Conservation (phyloP, 768 basidiomycete species). For the Mycena maculata region DNA sequence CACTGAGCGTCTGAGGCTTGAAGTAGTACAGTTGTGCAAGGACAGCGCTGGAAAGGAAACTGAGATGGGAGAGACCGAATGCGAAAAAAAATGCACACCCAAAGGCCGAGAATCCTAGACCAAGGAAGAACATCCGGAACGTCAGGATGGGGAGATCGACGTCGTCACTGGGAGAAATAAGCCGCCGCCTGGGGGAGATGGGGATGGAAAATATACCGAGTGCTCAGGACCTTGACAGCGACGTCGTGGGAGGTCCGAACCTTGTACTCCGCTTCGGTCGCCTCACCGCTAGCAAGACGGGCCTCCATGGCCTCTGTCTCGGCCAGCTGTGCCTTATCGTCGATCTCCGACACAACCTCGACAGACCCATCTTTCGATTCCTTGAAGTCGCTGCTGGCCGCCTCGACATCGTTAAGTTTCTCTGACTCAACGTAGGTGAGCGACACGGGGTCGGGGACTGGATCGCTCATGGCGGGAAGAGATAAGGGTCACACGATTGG, state of each 20-base stretch:
- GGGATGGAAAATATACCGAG: conserved; percentile 27
- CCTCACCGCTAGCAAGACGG: conserved; percentile 44
- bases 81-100: conserved; percentile 44
- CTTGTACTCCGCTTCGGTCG: conserved; percentile 49
- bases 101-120: conserved; percentile 53
- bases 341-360: conserved; percentile 20
- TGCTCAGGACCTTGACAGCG: conserved; percentile 49
- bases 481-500: conserved; percentile 21
- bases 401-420: conserved; percentile 21
- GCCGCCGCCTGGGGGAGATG: background rate
- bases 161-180: conserved; percentile 47
- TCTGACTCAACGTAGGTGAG: conserved; percentile 24
- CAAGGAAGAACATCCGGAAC: conserved; percentile 55
- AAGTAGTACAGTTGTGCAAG: conserved; percentile 52
- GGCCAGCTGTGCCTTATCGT: conserved; percentile 20
- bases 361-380: conserved; percentile 19
- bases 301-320: conserved; percentile 40
- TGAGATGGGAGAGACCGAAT: conserved; percentile 10
- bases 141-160: conserved; percentile 50
- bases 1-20: conserved; percentile 51
- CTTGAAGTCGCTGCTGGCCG: conserved; percentile 22
- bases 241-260: conserved; percentile 53
- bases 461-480: conserved; percentile 22
- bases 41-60: conserved; percentile 36
- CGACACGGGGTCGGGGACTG: conserved; percentile 23